Evolutionary conservation across 2,329 filamentous ascomycete genomes (phyloP).

Genomic region (Penicillium hordei): DNA sequence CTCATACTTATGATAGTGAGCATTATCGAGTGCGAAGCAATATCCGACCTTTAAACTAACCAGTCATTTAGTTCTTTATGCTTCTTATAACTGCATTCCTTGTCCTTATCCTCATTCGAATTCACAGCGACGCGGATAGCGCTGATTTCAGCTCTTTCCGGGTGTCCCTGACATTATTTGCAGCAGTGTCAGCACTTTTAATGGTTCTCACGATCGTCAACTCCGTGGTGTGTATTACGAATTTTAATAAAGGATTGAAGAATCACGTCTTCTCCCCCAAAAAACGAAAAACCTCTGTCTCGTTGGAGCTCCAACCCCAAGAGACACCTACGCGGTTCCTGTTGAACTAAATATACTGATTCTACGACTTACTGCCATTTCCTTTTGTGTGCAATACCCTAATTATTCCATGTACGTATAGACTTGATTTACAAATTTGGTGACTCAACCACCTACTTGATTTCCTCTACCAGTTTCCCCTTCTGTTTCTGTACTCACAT

Average conservation of each 20-base stretch:
- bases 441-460: neutral
- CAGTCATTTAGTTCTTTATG: constrained; percentile 10
- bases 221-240: constrained; percentile 19
- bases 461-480: neutral
- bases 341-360: constrained; percentile 1
- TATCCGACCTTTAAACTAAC: neutral
- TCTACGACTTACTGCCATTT: neutral
- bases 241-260: constrained; percentile 22
- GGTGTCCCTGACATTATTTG: constrained; percentile 20
- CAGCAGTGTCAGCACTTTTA: constrained; percentile 14
- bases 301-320: constrained; percentile 4
- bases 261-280: constrained; percentile 3
- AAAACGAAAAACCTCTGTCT: constrained; percentile 1
- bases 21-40: neutral
- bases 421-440: neutral
- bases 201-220: constrained; percentile 14
- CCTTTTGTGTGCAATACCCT: neutral
- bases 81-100: constrained; percentile 14
- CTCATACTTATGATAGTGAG: constrained; percentile 18
- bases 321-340: constrained; percentile 7
- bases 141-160: constrained; percentile 10
- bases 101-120: constrained; percentile 6
- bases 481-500: neutral
- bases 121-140: constrained; percentile 1
- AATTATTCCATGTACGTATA: neutral